Conservation (phyloP, 352 stramenopile genomes). For the Elongisporangium senticosum region DNA sequence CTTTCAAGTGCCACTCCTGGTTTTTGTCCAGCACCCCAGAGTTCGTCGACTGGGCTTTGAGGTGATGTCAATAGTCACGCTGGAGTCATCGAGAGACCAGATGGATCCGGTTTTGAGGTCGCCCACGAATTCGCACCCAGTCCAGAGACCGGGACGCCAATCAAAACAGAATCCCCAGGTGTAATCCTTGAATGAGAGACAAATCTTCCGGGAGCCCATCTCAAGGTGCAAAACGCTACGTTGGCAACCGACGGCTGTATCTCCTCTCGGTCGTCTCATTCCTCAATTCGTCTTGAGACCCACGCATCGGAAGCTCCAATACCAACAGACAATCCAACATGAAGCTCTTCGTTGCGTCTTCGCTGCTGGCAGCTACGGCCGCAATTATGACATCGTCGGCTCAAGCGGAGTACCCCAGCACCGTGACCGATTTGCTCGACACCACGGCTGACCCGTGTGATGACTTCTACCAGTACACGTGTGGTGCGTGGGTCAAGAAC, state of each 20-base stretch:
- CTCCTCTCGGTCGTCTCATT: not conserved
- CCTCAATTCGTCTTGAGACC: not conserved
- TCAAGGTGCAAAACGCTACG: not conserved
- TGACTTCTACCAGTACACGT: constrained; percentile 75
- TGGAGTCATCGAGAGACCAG: not conserved
- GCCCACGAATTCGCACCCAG: not conserved
- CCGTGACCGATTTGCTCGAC: constrained; percentile 44
- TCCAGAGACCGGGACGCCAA: not conserved
- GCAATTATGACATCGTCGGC: not conserved
- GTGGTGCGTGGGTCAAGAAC: constrained; percentile 42
- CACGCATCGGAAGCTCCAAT: not conserved
- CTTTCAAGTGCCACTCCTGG: not conserved
- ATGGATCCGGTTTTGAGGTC: not conserved
- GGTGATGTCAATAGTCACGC: not conserved
- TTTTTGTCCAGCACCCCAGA: not conserved
- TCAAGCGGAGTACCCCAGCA: constrained; percentile 20
- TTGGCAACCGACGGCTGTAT: not conserved
- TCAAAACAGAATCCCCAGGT: not conserved
- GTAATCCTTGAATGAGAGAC: not conserved
- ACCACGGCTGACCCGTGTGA: constrained; percentile 39
- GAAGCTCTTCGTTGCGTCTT: not conserved
- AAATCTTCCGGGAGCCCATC: not conserved
- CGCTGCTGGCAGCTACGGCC: not conserved
- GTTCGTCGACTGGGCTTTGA: not conserved
- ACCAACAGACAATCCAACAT: not conserved